These are phyloP conservation scores for Cystobasidiopsis lactophilus DNA, from an alignment of 768 basidiomycete genomes.

Conservation along the genomic window DNA sequence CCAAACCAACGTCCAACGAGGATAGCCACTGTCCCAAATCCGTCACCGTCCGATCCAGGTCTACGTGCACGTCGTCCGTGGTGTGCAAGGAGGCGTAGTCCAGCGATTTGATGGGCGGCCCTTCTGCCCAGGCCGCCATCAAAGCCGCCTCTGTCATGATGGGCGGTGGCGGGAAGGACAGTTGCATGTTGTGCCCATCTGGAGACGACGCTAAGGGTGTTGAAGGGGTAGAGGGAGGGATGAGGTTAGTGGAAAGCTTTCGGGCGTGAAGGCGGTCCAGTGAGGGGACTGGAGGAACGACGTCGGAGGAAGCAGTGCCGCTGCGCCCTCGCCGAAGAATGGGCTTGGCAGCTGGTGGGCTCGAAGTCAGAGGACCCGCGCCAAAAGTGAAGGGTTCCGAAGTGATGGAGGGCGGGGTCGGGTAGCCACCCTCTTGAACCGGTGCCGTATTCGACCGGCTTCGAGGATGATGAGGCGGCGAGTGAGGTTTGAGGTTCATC, in stretches of 20 bases:
- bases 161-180: background rate
- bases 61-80: slow-evolving; percentile 39
- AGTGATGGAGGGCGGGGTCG: background rate
- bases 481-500: background rate
- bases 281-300: background rate
- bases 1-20: slow-evolving; percentile 47
- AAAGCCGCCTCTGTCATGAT: background rate
- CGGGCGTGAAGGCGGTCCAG: background rate
- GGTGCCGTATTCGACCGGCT: background rate
- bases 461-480: background rate
- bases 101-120: slow-evolving; percentile 36
- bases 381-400: background rate
- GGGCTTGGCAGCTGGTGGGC: background rate
- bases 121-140: slow-evolving; percentile 2
- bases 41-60: slow-evolving; percentile 50
- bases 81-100: slow-evolving; percentile 40
- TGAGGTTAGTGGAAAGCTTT: background rate
- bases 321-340: background rate
- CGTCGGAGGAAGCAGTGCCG: background rate
- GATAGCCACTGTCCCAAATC: slow-evolving; percentile 56
- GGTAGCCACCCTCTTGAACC: background rate
- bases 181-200: too few species aligned
- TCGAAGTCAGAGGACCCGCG: background rate
- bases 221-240: background rate
- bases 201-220: too few species aligned